A percentile compares a stretch with the other conserved stretches of the same genome.
These are phyloP conservation scores for Trichoderma atrobrunneum DNA, from an alignment of 2,329 filamentous ascomycete species.

Conservation along the genomic window DNA sequence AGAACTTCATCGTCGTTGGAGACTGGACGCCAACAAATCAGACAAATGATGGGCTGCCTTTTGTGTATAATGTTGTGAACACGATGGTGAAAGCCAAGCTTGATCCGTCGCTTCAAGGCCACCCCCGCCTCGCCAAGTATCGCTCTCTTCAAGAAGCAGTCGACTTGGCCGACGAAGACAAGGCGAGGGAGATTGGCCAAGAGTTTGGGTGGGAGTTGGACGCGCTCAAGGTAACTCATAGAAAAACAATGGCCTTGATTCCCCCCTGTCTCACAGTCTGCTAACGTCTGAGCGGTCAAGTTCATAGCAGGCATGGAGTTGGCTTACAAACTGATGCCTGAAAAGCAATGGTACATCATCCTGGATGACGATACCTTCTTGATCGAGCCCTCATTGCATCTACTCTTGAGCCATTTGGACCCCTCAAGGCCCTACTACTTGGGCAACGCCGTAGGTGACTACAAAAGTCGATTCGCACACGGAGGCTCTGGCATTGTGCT, in stretches of 20 bases:
- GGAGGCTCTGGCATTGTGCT: constrained; percentile 54
- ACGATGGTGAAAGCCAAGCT: constrained; percentile 35
- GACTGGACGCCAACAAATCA: constrained; percentile 45
- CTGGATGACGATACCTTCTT: constrained; percentile 58
- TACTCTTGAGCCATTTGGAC: constrained; percentile 50
- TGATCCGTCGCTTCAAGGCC: constrained; percentile 26
- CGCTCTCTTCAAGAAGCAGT: constrained; percentile 39
- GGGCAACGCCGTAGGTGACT: constrained; percentile 57
- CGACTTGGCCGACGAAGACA: constrained; percentile 36
- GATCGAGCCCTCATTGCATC: constrained; percentile 46
- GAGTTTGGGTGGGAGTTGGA: constrained; percentile 49
- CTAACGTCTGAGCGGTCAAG: constrained; percentile 31
- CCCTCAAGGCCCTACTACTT: constrained; percentile 47
- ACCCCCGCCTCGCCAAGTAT: constrained; percentile 43
- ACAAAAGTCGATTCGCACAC: constrained; percentile 54
- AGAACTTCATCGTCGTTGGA: constrained; percentile 48
- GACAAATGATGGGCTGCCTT: constrained; percentile 32
- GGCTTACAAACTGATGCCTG: constrained; percentile 47
- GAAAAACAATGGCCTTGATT: neutral
- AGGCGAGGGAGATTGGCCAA: constrained; percentile 38
- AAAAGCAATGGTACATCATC: constrained; percentile 59
- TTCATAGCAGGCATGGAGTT: constrained; percentile 55
- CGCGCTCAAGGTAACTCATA: constrained; percentile 44
- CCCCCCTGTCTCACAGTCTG: neutral
- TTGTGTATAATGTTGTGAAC: constrained; percentile 40